Evolutionary conservation across 768 basidiomycete species (phyloP).

Genomic region (Russula sp.): DNA sequence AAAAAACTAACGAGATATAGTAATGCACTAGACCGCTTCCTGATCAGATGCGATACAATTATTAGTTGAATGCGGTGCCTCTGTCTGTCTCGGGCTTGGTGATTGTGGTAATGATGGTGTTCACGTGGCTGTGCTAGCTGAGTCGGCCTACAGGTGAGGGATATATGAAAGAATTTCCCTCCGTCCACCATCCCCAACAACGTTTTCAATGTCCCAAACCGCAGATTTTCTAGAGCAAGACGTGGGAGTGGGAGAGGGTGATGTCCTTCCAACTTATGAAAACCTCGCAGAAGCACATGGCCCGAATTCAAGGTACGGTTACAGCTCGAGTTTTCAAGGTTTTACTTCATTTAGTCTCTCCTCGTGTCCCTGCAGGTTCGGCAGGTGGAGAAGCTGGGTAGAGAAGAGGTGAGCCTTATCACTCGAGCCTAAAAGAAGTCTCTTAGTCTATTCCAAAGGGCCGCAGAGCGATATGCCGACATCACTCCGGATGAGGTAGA

Average conservation of each 20-base stretch:
- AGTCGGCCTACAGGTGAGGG: background rate
- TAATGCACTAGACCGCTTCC: background rate
- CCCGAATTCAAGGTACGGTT: conserved; percentile 71
- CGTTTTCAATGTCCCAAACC: conserved; percentile 26
- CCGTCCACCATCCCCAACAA: background rate
- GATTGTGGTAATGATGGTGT: too few species aligned
- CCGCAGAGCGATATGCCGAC: conserved; percentile 77
- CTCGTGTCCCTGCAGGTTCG: conserved; percentile 55
- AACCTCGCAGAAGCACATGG: conserved; percentile 74
- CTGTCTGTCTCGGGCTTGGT: background rate
- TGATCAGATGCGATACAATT: background rate
- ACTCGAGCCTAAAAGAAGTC: background rate
- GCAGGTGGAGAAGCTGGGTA: conserved; percentile 84
- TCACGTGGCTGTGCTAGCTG: conserved; percentile 4
- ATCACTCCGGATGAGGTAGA: conserved; percentile 55
- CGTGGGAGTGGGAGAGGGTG: conserved; percentile 48
- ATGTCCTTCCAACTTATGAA: conserved; percentile 74
- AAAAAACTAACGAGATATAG: background rate
- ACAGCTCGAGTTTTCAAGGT: background rate
- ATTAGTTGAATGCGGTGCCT: background rate
- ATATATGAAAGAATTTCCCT: background rate
- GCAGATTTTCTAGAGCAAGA: conserved; percentile 42
- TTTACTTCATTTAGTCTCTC: background rate
- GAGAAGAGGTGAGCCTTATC: conserved; percentile 64
- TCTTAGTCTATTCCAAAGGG: conserved; percentile 44